Evolutionary conservation across 306 rosid species (phyloP).

Genomic region (Begonia masoniana): DNA sequence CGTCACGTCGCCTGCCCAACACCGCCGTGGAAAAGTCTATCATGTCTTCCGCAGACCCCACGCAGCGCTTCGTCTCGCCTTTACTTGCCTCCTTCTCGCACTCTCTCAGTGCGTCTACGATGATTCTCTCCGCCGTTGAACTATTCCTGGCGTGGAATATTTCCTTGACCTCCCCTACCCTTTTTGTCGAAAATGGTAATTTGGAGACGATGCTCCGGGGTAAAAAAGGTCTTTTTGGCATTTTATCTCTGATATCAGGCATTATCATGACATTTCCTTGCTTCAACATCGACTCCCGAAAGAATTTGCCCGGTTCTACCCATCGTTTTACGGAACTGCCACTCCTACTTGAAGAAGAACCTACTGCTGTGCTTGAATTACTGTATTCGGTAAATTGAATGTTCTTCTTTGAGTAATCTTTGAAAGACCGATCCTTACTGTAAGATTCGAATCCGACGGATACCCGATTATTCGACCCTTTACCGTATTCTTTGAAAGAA

Average conservation of each 20-base stretch:
- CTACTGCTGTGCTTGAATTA: slow-evolving; percentile 20
- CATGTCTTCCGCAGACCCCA: slow-evolving; percentile 65
- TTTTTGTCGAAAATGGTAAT: slow-evolving; percentile 39
- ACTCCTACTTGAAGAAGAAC: not conserved
- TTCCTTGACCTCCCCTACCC: slow-evolving; percentile 15
- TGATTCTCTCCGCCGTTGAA: slow-evolving; percentile 35
- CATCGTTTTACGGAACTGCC: slow-evolving; percentile 32
- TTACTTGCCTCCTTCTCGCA: slow-evolving; percentile 56
- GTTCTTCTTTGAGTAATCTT: slow-evolving; percentile 33
- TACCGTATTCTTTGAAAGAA: slow-evolving; percentile 64
- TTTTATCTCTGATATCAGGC: slow-evolving; percentile 65
- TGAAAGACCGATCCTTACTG: slow-evolving; percentile 53
- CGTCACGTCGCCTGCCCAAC: slow-evolving; percentile 30
- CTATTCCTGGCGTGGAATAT: slow-evolving; percentile 34
- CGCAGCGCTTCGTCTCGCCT: slow-evolving; percentile 69
- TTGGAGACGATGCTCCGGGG: slow-evolving; percentile 35
- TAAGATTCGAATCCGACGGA: slow-evolving; percentile 48
- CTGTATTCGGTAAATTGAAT: slow-evolving; percentile 36
- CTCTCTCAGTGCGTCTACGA: slow-evolving; percentile 25
- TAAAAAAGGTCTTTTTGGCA: slow-evolving; percentile 66
- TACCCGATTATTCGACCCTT: slow-evolving; percentile 31
- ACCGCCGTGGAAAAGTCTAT: slow-evolving; percentile 45
- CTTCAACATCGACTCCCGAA: slow-evolving; percentile 45
- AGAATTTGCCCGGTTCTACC: slow-evolving; percentile 64
- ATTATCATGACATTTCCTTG: slow-evolving; percentile 52